A percentile compares a stretch with the other conserved stretches of the same genome.
phyloP scores from a whole-genome alignment of 140 eudicot genomes.

The Ambrosia hybrid region DNA sequence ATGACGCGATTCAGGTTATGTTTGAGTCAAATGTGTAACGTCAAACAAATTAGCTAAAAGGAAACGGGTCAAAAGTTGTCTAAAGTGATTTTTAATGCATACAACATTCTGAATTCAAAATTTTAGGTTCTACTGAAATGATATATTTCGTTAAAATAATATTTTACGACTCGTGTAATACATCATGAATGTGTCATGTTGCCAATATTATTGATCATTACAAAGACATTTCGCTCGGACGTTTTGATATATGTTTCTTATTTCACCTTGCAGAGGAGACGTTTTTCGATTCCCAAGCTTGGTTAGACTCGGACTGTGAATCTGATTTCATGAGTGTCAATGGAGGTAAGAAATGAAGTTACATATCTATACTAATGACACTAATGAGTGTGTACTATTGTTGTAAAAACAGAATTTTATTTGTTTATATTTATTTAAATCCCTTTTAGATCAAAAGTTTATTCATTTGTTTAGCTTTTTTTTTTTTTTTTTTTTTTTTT shows the following conservation, averaged over 20 bases:
- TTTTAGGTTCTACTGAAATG: neutral
- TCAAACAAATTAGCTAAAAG: neutral
- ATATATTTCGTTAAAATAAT: neutral
- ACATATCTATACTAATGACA: too few species aligned
- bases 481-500: too few species aligned
- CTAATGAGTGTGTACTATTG: neutral
- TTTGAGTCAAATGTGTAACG: neutral
- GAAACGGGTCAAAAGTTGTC: neutral
- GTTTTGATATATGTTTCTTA: neutral
- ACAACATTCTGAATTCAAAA: neutral
- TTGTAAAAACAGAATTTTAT: neutral
- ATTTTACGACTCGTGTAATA: neutral
- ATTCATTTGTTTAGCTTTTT: neutral
- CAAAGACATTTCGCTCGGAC: too few species aligned
- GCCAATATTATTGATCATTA: too few species aligned
- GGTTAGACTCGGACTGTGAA: slow-evolving; percentile 90
- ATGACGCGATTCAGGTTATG: neutral
- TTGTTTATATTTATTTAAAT: too few species aligned
- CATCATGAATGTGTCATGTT: too few species aligned
- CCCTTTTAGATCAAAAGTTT: slow-evolving; percentile 4
- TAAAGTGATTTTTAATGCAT: neutral
- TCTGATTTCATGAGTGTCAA: slow-evolving; percentile 75
- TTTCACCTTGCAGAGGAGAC: slow-evolving; percentile 51
- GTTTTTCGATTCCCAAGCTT: slow-evolving; percentile 77
- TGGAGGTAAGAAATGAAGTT: slow-evolving; percentile 50